Evolutionary conservation across 2,329 filamentous ascomycete species (phyloP).

Genomic region (Aureobasidium musti): DNA sequence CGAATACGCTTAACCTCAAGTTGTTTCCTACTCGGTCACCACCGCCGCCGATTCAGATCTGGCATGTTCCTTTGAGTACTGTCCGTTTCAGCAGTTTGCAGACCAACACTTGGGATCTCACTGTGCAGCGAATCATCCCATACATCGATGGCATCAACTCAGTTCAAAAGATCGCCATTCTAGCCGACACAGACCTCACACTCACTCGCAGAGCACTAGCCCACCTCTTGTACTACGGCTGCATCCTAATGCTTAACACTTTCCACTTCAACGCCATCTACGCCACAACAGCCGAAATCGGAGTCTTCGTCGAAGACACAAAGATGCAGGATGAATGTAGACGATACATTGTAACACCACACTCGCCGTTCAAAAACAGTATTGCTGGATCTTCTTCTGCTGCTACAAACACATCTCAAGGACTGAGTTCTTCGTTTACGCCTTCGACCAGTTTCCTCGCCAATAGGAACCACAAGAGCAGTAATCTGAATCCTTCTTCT

Average conservation of each 20-base stretch:
- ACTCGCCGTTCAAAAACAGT: conserved; percentile 32
- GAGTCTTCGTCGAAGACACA: conserved; percentile 74
- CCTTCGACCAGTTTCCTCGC: conserved; percentile 61
- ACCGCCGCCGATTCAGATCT: conserved; percentile 76
- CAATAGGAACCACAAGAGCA: conserved; percentile 2
- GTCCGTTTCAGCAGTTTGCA: conserved; percentile 53
- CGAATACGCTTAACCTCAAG: conserved; percentile 95
- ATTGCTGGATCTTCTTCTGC: conserved; percentile 5
- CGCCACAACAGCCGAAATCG: conserved; percentile 75
- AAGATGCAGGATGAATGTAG: conserved; percentile 84
- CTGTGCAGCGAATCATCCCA: conserved; percentile 74
- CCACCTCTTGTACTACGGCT: conserved; percentile 91
- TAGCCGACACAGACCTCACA: conserved; percentile 82
- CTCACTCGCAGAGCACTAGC: conserved; percentile 83
- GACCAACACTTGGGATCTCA: conserved; percentile 73
- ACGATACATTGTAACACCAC: conserved; percentile 67
- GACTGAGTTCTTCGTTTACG: conserved; percentile 70
- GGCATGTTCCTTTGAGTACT: conserved; percentile 83
- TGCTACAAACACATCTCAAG: neutral
- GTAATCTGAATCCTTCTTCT: conserved; percentile 17
- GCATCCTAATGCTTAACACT: conserved; percentile 85
- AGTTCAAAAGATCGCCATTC: conserved; percentile 79
- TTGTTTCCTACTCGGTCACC: conserved; percentile 80
- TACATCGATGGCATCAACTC: conserved; percentile 91
- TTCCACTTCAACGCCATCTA: conserved; percentile 95